A percentile compares a stretch with the other conserved stretches of the same genome.
phyloP scores from a whole-genome alignment of 1,284 basidiomycete species.

The Fomitopsis pinicola region DNA sequence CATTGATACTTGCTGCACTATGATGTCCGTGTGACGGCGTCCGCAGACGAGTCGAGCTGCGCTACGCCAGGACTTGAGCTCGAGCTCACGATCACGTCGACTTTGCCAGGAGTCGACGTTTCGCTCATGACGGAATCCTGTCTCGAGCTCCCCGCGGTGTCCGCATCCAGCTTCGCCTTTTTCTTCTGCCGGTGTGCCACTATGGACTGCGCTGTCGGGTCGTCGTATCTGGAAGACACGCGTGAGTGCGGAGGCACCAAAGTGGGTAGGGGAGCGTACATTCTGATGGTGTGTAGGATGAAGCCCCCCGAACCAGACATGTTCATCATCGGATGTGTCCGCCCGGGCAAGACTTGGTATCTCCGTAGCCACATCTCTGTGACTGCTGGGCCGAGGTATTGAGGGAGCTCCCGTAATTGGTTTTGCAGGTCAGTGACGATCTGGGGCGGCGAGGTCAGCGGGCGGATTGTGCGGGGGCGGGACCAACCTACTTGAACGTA shows the following conservation, averaged over 20 bases:
- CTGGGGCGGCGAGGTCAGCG: constrained; percentile 25
- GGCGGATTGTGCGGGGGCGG: not conserved
- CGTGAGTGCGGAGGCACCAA: not conserved
- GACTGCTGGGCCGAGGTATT: constrained; percentile 77
- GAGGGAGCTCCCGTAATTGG: constrained; percentile 60
- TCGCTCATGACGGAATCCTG: not conserved
- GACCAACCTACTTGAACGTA: constrained; percentile 58
- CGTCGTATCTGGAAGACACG: constrained; percentile 50
- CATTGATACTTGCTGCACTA: not conserved
- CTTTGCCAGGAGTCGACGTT: not conserved
- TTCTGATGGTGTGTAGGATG: constrained; percentile 79
- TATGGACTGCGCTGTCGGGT: constrained; percentile 56
- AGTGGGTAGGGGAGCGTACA: constrained; percentile 49
- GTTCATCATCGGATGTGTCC: constrained; percentile 95
- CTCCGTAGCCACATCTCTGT: constrained; percentile 88
- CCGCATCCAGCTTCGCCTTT: constrained; percentile 11
- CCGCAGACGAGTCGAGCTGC: not conserved
- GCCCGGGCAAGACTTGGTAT: constrained; percentile 93
- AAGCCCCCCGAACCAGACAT: constrained; percentile 89
- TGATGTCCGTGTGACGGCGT: not conserved
- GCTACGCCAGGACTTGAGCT: not conserved
- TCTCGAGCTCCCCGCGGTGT: not conserved
- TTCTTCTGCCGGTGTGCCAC: constrained; percentile 34
- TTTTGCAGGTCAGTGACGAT: constrained; percentile 76
- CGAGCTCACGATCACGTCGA: not conserved